Percentiles rank a stretch among this genome's conserved stretches.
These are phyloP conservation scores for Cornus kousa DNA, from an alignment of 148 eudicot genomes.

Conservation along the genomic window DNA sequence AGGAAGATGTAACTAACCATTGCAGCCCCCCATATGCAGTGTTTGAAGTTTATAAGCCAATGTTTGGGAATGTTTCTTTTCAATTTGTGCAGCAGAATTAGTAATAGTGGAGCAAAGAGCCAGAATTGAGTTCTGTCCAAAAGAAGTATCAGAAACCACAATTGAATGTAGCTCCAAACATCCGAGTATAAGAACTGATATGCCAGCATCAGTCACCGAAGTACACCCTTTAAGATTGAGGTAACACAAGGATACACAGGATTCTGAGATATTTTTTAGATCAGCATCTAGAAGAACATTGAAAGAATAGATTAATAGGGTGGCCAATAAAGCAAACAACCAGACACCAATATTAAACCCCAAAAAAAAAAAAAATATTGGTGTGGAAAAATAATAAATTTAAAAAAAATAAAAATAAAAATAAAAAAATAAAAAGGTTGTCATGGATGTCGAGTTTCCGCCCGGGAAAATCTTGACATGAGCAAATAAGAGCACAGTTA, in stretches of 20 bases:
- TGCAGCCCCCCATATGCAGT: conserved; percentile 82
- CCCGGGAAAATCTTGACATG: no score
- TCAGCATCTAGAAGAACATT: conserved; percentile 59
- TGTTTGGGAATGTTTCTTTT: conserved; percentile 23
- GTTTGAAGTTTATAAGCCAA: conserved; percentile 39
- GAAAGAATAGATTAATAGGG: neutral
- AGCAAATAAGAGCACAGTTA: no score
- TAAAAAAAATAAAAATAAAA: no score
- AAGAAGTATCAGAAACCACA: conserved; percentile 64
- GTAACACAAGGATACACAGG: conserved; percentile 53
- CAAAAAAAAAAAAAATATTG: neutral
- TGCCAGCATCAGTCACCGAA: conserved; percentile 72
- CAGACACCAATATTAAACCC: neutral
- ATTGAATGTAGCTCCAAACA: conserved; percentile 63
- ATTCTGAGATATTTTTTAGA: conserved; percentile 50
- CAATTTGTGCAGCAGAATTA: conserved; percentile 14
- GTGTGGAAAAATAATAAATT: no score
- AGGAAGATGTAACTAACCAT: conserved; percentile 36
- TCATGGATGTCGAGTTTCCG: neutral
- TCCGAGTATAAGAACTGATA: conserved; percentile 50
- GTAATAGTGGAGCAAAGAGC: conserved; percentile 55
- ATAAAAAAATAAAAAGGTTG: neutral
- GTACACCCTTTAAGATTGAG: conserved; percentile 72
- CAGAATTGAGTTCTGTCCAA: conserved; percentile 55
- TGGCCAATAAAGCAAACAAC: conserved; percentile 1